phyloP scores from a whole-genome alignment of 441 rosid genomes.

The Adansonia gregorii region DNA sequence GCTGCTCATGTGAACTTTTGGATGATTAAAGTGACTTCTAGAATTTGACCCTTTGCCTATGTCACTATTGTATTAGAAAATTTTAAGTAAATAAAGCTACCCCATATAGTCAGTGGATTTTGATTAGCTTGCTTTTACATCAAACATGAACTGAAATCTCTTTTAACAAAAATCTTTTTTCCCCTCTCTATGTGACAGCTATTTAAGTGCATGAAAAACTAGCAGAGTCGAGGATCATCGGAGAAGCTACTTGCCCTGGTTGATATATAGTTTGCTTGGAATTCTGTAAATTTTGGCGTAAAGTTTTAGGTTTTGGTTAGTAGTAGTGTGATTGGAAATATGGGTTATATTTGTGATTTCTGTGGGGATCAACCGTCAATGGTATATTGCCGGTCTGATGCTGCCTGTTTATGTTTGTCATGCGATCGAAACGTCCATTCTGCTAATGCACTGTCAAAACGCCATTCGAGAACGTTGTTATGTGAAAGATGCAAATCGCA shows the following conservation, averaged over 20 bases:
- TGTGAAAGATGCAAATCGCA: conserved; percentile 90
- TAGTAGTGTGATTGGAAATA: conserved; percentile 35
- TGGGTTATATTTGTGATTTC: conserved; percentile 94
- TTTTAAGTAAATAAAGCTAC: conserved; percentile 2
- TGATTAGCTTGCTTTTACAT: conserved; percentile 15
- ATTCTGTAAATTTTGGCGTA: conserved; percentile 21
- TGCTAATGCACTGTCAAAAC: conserved; percentile 90
- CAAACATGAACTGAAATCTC: not conserved
- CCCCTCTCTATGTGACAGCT: not conserved
- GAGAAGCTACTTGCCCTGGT: conserved; percentile 28
- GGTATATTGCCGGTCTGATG: conserved; percentile 90
- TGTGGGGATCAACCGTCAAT: conserved; percentile 88
- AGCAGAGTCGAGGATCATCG: not conserved
- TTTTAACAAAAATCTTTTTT: not conserved
- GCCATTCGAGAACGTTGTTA: conserved; percentile 83
- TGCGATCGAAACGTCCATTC: conserved; percentile 95
- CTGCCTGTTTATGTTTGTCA: conserved; percentile 89
- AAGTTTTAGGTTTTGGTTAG: conserved; percentile 24
- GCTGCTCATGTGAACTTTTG: conserved; percentile 18
- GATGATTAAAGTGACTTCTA: not conserved
- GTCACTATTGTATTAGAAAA: conserved; percentile 8
- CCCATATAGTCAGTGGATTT: not conserved
- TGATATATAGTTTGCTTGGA: conserved; percentile 25
- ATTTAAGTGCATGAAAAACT: conserved; percentile 31
- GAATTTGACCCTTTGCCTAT: conserved; percentile 1